These are phyloP conservation scores for Aphanomyces invadans DNA, from an alignment of 352 stramenopile species.

Conservation along the genomic window DNA sequence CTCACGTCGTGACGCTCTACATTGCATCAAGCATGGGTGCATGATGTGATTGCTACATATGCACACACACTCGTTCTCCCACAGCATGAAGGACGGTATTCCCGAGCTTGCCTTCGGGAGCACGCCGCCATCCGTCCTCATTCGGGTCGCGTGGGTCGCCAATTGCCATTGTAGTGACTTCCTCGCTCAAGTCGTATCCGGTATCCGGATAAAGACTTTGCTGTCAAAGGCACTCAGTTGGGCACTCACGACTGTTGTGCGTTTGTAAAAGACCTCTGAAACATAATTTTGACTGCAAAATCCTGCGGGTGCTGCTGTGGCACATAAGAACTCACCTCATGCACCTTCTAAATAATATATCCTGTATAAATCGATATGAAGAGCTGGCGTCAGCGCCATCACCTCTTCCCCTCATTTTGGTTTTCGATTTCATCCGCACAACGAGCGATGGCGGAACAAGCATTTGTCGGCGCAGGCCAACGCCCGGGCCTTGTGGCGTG, in stretches of 20 bases:
- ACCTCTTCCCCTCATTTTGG: conserved; percentile 3
- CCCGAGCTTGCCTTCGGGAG: too few species aligned
- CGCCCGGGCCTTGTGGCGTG: conserved; percentile 64
- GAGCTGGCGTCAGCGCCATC: not conserved
- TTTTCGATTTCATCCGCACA: conserved; percentile 9
- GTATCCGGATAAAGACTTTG: not conserved
- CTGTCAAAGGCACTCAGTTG: not conserved
- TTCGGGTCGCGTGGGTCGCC: too few species aligned
- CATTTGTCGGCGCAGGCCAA: conserved; percentile 52
- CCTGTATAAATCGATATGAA: conserved; percentile 4
- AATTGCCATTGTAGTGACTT: too few species aligned
- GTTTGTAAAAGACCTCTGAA: not conserved
- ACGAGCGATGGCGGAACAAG: conserved; percentile 36
- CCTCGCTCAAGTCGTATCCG: not conserved
- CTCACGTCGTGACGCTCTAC: too few species aligned
- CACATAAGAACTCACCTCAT: not conserved
- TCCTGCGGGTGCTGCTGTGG: too few species aligned
- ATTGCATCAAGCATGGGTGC: too few species aligned
- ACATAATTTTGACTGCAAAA: not conserved
- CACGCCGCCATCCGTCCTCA: too few species aligned
- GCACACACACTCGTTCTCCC: too few species aligned
- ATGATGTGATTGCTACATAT: too few species aligned
- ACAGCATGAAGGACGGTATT: too few species aligned
- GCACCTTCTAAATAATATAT: not conserved
- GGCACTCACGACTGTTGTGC: too few species aligned